These are phyloP conservation scores for Saccharum hybrid DNA, from an alignment of 202 grass and related monocot species.

Conservation along the genomic window DNA sequence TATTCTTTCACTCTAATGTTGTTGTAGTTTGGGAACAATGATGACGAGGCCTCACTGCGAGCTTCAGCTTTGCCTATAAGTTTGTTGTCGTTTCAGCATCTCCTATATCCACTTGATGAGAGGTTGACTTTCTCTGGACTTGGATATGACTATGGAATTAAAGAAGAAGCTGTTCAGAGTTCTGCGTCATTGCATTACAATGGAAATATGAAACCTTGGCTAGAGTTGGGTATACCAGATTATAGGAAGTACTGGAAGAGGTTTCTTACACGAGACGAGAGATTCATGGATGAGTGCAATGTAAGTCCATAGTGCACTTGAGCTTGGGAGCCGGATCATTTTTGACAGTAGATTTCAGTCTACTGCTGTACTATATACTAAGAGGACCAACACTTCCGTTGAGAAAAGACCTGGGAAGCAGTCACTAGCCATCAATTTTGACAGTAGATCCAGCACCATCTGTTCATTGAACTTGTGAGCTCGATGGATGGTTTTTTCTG, in stretches of 20 bases:
- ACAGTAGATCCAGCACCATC: slow-evolving; percentile 70
- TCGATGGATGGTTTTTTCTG: slow-evolving; percentile 56
- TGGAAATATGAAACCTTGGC: slow-evolving; percentile 97
- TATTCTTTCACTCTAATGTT: slow-evolving; percentile 13
- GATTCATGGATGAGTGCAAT: slow-evolving; percentile 98
- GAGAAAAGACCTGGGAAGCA: slow-evolving; percentile 47
- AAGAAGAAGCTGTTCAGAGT: slow-evolving; percentile 50
- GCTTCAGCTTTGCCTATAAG: slow-evolving; percentile 82
- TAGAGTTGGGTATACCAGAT: slow-evolving; percentile 90
- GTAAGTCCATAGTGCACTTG: slow-evolving; percentile 67
- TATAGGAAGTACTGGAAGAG: slow-evolving; percentile 91
- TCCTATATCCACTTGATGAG: slow-evolving; percentile 77
- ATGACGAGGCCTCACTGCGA: slow-evolving; percentile 62
- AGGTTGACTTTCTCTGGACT: slow-evolving; percentile 71
- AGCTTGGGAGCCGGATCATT: slow-evolving; percentile 42
- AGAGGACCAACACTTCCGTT: slow-evolving; percentile 36
- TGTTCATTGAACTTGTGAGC: slow-evolving; percentile 70
- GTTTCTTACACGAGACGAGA: slow-evolving; percentile 72
- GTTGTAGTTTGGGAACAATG: slow-evolving; percentile 66
- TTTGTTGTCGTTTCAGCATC: slow-evolving; percentile 82
- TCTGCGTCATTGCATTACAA: slow-evolving; percentile 84
- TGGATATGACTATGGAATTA: slow-evolving; percentile 74
- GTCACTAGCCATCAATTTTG: slow-evolving; percentile 63
- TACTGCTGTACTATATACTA: slow-evolving; percentile 67
- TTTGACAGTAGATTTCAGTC: slow-evolving; percentile 57